A percentile compares a stretch with the other conserved stretches of the same genome.
phyloP scores from a whole-genome alignment of 192 early-diverging fungal species.

The Podila clonocystis region DNA sequence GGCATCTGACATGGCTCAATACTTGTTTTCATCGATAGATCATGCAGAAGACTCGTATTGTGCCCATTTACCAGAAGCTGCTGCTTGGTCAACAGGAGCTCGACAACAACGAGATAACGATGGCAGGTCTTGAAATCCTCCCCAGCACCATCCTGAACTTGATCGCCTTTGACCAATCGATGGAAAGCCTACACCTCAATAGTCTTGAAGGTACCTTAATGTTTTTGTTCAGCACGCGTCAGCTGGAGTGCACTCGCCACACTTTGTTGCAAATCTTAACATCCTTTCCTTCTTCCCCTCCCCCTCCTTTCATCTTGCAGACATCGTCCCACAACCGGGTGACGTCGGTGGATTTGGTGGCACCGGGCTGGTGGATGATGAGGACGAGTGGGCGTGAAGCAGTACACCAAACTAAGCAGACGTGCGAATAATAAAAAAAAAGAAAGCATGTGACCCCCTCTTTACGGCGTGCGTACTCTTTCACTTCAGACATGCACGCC shows the following conservation, averaged over 20 bases:
- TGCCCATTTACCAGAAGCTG: conserved; percentile 45
- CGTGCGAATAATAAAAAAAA: not conserved
- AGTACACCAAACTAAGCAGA: not conserved
- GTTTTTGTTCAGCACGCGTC: not conserved
- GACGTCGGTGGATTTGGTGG: conserved; percentile 36
- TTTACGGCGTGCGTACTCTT: too few relatives aligned
- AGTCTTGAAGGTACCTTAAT: conserved; percentile 19
- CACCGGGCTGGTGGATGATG: conserved; percentile 19
- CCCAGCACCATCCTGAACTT: conserved; percentile 31
- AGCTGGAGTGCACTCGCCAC: too few relatives aligned
- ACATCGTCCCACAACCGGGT: not conserved
- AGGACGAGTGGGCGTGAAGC: conserved; percentile 18
- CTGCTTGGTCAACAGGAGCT: conserved; percentile 20
- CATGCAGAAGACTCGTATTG: conserved; percentile 33
- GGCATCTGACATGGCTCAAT: not conserved
- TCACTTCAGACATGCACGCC: too few relatives aligned
- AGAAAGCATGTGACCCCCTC: too few relatives aligned
- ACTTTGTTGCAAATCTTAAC: not conserved
- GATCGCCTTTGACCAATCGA: conserved; percentile 32
- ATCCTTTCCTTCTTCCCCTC: not conserved
- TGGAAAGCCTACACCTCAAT: conserved; percentile 14
- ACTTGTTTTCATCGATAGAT: conserved; percentile 11
- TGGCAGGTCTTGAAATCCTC: conserved; percentile 29
- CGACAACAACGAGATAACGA: conserved; percentile 36
- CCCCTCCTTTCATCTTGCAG: not conserved